Evolutionary conservation across 2,329 filamentous ascomycete genomes (phyloP).

Genomic region (Fusarium dlaminii): DNA sequence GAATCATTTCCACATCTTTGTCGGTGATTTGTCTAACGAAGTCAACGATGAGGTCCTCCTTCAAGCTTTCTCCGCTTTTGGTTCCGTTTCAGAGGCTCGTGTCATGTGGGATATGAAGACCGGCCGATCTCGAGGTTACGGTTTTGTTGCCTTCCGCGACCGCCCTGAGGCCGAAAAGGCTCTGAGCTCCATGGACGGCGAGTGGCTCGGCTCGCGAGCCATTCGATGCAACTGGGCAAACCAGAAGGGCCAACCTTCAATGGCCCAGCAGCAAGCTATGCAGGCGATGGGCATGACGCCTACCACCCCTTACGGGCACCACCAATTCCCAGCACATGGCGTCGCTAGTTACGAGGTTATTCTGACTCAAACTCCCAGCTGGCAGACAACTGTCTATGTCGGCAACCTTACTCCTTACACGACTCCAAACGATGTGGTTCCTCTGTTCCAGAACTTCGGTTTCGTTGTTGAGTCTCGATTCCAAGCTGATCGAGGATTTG

Average conservation of each 20-base stretch:
- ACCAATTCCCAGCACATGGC: slow-evolving; percentile 97
- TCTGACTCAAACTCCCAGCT: slow-evolving; percentile 90
- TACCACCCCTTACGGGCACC: slow-evolving; percentile 93
- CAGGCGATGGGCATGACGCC: slow-evolving; percentile 98
- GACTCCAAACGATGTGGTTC: slow-evolving; percentile 95
- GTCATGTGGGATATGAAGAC: slow-evolving; percentile 99
- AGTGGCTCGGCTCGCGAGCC: slow-evolving; percentile 97
- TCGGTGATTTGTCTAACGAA: slow-evolving; percentile 96
- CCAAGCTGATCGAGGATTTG: slow-evolving; percentile 96
- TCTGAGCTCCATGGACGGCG: slow-evolving; percentile 96
- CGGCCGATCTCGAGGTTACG: slow-evolving; percentile 94
- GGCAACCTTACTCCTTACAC: slow-evolving; percentile 98
- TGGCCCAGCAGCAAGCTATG: slow-evolving; percentile 97
- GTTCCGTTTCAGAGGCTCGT: slow-evolving; percentile 93
- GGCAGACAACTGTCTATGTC: slow-evolving; percentile 99
- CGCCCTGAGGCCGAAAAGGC: slow-evolving; percentile 95
- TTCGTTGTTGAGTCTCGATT: slow-evolving; percentile 97
- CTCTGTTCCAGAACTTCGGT: slow-evolving; percentile 97
- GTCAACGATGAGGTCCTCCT: slow-evolving; percentile 96
- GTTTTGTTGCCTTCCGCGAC: slow-evolving; percentile 97
- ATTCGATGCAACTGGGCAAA: slow-evolving; percentile 99
- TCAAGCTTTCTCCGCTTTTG: slow-evolving; percentile 96
- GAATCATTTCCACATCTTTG: slow-evolving; percentile 98
- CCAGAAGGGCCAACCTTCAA: slow-evolving; percentile 99
- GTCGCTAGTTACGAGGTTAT: slow-evolving; percentile 99